These are phyloP conservation scores for Fusarium chuoi DNA, from an alignment of 2,329 filamentous ascomycete genomes.

Conservation along the genomic window DNA sequence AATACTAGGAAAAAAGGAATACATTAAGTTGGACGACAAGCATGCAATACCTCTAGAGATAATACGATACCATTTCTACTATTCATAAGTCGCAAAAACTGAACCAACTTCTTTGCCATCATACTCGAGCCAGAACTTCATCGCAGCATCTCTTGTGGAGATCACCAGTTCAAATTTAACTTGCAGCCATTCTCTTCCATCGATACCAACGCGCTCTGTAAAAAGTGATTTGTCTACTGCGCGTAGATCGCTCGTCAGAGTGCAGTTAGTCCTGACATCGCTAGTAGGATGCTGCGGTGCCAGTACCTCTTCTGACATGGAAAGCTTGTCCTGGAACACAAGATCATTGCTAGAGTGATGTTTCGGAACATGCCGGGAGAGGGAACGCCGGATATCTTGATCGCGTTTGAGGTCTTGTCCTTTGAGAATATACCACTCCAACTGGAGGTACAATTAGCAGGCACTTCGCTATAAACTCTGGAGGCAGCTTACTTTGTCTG, in stretches of 20 bases:
- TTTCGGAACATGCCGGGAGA: neutral
- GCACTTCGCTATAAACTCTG: neutral
- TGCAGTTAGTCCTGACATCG: neutral
- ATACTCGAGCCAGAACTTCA: neutral
- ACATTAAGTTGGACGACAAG: no score
- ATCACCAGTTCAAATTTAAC: neutral
- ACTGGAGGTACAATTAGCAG: neutral
- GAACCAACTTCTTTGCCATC: neutral
- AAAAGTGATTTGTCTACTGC: neutral
- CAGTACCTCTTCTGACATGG: neutral
- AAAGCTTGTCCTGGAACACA: neutral
- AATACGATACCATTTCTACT: no score
- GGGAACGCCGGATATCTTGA: neutral
- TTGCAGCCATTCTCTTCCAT: neutral
- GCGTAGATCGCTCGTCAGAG: neutral
- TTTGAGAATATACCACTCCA: neutral
- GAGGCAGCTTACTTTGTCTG: neutral
- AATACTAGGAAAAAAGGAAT: no score
- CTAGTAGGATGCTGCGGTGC: neutral
- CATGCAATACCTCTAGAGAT: no score
- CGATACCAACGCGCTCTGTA: neutral
- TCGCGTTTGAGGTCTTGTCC: neutral
- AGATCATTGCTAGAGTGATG: neutral
- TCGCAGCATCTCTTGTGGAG: neutral
- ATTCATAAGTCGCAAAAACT: neutral